Evolutionary conservation across 2,329 filamentous ascomycete genomes (phyloP).

Genomic region (Aspergillus pseudoglaucus): DNA sequence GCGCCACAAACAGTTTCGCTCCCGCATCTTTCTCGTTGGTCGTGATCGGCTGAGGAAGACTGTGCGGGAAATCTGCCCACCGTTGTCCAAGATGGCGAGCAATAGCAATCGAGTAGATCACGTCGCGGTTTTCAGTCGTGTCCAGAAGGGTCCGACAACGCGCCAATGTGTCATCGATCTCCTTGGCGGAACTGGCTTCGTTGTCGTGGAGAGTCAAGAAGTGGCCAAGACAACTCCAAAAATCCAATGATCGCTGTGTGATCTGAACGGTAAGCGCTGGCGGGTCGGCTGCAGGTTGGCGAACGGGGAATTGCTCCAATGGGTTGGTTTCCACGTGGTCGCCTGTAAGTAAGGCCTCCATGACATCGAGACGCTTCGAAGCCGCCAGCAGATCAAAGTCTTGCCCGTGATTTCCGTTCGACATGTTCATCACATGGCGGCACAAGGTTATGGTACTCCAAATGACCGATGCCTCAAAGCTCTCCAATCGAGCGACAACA

Average conservation of each 20-base stretch:
- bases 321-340: slow-evolving; percentile 53
- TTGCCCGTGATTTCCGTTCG: slow-evolving; percentile 29
- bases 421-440: slow-evolving; percentile 35
- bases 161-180: slow-evolving; percentile 59
- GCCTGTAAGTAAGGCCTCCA: slow-evolving; percentile 71
- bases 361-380: slow-evolving; percentile 63
- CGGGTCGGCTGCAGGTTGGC: slow-evolving; percentile 29
- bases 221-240: slow-evolving; percentile 73
- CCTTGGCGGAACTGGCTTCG: slow-evolving; percentile 45
- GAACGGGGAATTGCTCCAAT: slow-evolving; percentile 38
- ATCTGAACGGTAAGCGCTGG: slow-evolving; percentile 44
- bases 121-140: slow-evolving; percentile 78
- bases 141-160: slow-evolving; percentile 66
- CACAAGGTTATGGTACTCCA: slow-evolving; percentile 54
- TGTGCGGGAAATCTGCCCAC: slow-evolving; percentile 54
- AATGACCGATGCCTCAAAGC: slow-evolving; percentile 54
- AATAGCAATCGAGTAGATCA: slow-evolving; percentile 82
- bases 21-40: slow-evolving; percentile 62
- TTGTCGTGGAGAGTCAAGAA: slow-evolving; percentile 63
- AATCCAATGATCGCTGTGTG: slow-evolving; percentile 61
- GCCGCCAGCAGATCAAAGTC: slow-evolving; percentile 59
- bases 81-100: slow-evolving; percentile 67
- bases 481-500: slow-evolving; percentile 37
- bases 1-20: slow-evolving; percentile 61
- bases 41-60: slow-evolving; percentile 49